These are phyloP conservation scores for Ruellia speciosa DNA, from an alignment of 305 asterid species.

Conservation along the genomic window DNA sequence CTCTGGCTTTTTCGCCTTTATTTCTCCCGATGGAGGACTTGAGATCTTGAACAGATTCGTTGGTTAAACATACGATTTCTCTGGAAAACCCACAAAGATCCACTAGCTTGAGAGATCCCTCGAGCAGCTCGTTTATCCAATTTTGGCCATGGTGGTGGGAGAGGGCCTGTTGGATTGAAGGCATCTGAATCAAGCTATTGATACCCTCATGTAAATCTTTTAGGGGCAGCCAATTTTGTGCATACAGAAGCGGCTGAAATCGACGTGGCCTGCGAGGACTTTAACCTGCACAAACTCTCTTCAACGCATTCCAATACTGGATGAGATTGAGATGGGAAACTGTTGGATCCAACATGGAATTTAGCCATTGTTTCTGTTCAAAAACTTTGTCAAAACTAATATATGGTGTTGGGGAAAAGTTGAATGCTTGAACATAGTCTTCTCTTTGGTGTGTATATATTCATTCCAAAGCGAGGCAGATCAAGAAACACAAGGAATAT, in stretches of 20 bases:
- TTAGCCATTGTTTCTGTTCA: constrained; percentile 21
- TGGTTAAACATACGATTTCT: constrained; percentile 22
- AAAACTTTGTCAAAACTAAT: constrained; percentile 4
- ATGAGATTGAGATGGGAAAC: constrained; percentile 30
- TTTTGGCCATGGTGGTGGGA: not conserved
- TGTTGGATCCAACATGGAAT: constrained; percentile 28
- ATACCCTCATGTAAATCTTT: constrained; percentile 20
- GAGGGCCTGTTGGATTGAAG: constrained; percentile 21
- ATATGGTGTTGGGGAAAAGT: not conserved
- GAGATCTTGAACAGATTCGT: constrained; percentile 26
- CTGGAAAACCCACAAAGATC: constrained; percentile 25
- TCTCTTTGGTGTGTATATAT: not conserved
- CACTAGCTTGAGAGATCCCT: constrained; percentile 23
- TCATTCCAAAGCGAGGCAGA: not conserved
- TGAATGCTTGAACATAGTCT: not conserved
- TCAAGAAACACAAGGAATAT: constrained; percentile 24
- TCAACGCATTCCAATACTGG: constrained; percentile 15
- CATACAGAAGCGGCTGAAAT: constrained; percentile 17
- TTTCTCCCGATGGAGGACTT: constrained; percentile 29
- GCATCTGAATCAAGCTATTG: constrained; percentile 20
- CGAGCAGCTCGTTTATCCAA: constrained; percentile 24
- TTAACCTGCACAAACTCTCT: constrained; percentile 18
- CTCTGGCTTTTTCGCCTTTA: constrained; percentile 6
- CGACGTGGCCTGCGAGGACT: constrained; percentile 17
- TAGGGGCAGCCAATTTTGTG: constrained; percentile 21